Base-by-base conservation (phyloP, 2,329 filamentous ascomycete species). In the Aspergillus intermedius region DNA sequence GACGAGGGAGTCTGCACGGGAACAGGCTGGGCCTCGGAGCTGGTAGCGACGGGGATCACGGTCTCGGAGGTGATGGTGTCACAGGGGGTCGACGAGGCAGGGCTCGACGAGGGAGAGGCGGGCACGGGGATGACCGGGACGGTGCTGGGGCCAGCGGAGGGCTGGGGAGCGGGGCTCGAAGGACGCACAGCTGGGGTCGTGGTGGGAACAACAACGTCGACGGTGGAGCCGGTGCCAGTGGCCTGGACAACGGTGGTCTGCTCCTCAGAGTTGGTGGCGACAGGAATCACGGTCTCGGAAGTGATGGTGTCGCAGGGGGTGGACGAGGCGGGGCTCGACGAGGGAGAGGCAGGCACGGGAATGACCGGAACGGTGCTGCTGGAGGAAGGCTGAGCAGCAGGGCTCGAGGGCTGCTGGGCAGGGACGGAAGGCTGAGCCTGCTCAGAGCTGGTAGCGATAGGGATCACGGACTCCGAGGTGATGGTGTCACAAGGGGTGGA, bases 251-350 rank as follows among this genome's bases (percentile, higher is more conserved):
- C n/a, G 34, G 34, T 35, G 34, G 34, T n/a, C n/a, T 35, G 34
- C 13, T 15, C 37, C 37, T 40, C 37, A 12, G 37, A 40, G 37
- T 30, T 35, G 17, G 52, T 52, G 17, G 42, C 28, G 13, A 49
- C 34, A n/a, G 52, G 47, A 2, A 53, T 40, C 5, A 49, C 50
- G 10, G 48, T 47, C 45, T 49, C 49, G 4, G 42, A 37, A 19
- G 53, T 53, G n/a, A 48, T 15, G 40, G 51, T 54, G 17, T 54
- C 51, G 25, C 53, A 54, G 8, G 54, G 48, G n/a, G 54, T 54
- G 15, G n/a, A 15, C 30, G 45, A 39, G 23, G 35, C 13, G 17
- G 25, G n/a, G n/a, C 42, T 19, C 17, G 17, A 19, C 25, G 37
- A 40, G 37, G 15, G n/a, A 3, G 17, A 19, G 17, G 17, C 17